These are phyloP conservation scores for Aspergillus taichungensis DNA, from an alignment of 495 filamentous ascomycete species.

Conservation along the genomic window DNA sequence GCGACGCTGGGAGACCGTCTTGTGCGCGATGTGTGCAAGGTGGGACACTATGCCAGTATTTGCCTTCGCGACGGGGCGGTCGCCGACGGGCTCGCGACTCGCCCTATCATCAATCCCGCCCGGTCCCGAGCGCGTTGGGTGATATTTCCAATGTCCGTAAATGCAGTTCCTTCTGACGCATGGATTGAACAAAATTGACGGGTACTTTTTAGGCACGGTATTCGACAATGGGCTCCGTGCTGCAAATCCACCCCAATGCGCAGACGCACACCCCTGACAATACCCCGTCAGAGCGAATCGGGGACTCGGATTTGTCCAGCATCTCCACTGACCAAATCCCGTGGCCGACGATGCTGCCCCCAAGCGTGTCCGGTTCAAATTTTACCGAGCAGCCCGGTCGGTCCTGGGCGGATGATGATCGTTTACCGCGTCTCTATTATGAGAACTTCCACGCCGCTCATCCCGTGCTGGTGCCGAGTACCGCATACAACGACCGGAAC, in stretches of 20 bases:
- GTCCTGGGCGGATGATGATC: constrained; percentile 22
- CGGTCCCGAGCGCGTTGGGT: neutral
- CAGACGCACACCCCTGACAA: constrained; percentile 14
- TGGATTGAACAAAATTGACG: constrained; percentile 4
- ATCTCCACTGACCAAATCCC: constrained; percentile 1
- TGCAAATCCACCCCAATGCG: neutral
- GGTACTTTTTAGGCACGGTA: constrained; percentile 2
- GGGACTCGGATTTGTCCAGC: constrained; percentile 2
- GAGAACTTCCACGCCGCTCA: constrained; percentile 35
- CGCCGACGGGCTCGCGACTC: constrained; percentile 21
- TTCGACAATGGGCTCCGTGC: neutral
- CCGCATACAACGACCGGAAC: constrained; percentile 23
- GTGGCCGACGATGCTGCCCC: constrained; percentile 16
- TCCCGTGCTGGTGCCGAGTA: constrained; percentile 28
- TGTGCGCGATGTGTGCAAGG: constrained; percentile 29
- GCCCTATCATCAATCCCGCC: neutral
- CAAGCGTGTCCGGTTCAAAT: constrained; percentile 8
- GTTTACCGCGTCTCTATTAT: constrained; percentile 27
- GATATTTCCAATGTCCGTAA: neutral
- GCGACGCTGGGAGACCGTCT: constrained; percentile 27
- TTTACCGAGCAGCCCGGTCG: constrained; percentile 6
- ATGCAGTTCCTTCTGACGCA: neutral
- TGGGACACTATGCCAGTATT: constrained; percentile 23
- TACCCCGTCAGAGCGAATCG: constrained; percentile 6
- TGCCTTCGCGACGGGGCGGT: constrained; percentile 32